Conservation (phyloP, 768 basidiomycete genomes). For the Rhodotorula taiwanensis region DNA sequence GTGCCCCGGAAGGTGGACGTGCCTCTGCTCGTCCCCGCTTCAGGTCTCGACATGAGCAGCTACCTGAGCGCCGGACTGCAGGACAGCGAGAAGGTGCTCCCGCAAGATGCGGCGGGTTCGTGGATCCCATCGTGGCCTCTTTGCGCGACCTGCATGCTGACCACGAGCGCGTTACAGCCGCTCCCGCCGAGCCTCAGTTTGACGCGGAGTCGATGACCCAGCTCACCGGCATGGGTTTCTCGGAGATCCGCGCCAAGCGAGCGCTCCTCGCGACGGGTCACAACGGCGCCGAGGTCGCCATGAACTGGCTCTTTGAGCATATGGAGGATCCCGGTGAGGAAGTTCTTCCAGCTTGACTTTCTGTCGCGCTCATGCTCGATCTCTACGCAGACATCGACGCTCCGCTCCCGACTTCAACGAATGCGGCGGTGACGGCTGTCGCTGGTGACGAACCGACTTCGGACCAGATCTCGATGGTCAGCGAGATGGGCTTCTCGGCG, state of each 20-base stretch:
- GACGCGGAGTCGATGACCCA: conserved; percentile 66
- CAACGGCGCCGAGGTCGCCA: conserved; percentile 67
- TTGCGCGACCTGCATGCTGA: background rate
- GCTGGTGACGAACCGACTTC: conserved; percentile 55
- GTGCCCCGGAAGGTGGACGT: conserved; percentile 93
- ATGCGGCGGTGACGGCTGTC: conserved; percentile 37
- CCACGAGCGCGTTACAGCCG: conserved; percentile 29
- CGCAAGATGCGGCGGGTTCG: conserved; percentile 51
- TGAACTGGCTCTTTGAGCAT: conserved; percentile 92
- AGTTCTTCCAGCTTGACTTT: no score
- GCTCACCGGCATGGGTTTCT: conserved; percentile 88
- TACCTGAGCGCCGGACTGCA: conserved; percentile 68
- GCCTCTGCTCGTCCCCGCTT: conserved; percentile 63
- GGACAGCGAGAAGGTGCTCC: conserved; percentile 61
- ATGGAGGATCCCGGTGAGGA: conserved; percentile 96
- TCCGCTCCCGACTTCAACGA: conserved; percentile 50
- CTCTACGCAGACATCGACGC: conserved; percentile 77
- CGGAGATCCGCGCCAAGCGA: conserved; percentile 73
- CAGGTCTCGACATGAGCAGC: conserved; percentile 58
- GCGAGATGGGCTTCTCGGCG: conserved; percentile 85
- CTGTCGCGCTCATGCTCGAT: background rate
- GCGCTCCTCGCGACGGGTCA: conserved; percentile 79
- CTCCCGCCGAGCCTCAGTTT: conserved; percentile 56
- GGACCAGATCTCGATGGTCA: conserved; percentile 66
- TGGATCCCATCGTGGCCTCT: background rate